Conservation (phyloP, 2,329 filamentous ascomycete species). For the Fusarium algeriense region DNA sequence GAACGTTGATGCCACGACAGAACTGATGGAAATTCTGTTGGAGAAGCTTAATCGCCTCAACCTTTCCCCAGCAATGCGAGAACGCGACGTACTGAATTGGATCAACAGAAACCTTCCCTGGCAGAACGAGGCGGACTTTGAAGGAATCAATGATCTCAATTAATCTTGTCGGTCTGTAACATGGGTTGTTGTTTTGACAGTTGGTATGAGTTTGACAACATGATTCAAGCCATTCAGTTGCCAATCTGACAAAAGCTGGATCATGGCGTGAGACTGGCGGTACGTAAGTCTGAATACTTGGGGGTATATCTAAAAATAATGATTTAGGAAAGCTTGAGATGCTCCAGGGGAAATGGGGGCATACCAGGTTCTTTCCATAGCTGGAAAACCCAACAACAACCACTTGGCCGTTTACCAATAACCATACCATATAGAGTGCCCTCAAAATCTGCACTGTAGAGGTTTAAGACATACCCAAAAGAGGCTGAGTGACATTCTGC, state of each 20-base stretch:
- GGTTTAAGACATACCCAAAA: background rate
- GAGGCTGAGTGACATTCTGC: background rate
- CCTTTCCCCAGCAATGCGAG: background rate
- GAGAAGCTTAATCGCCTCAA: background rate
- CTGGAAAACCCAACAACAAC: background rate
- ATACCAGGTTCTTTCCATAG: background rate
- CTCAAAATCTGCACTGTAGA: background rate
- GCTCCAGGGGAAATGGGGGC: fast-evolving
- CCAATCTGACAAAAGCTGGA: background rate
- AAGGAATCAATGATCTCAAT: background rate
- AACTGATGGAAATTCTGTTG: background rate
- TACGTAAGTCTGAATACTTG: background rate
- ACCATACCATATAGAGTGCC: background rate
- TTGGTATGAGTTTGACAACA: background rate
- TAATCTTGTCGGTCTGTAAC: background rate
- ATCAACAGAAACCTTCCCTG: background rate
- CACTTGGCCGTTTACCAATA: background rate
- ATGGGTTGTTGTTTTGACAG: fast-evolving
- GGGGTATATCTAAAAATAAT: background rate
- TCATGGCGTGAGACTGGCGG: fast-evolving
- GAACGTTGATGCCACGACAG: background rate
- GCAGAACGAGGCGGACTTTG: background rate
- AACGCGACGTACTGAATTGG: background rate
- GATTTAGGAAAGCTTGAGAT: background rate
- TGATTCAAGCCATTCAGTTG: background rate